Evolutionary conservation across 2,329 filamentous ascomycete species (phyloP).

Genomic region (Verticillium dahliae): DNA sequence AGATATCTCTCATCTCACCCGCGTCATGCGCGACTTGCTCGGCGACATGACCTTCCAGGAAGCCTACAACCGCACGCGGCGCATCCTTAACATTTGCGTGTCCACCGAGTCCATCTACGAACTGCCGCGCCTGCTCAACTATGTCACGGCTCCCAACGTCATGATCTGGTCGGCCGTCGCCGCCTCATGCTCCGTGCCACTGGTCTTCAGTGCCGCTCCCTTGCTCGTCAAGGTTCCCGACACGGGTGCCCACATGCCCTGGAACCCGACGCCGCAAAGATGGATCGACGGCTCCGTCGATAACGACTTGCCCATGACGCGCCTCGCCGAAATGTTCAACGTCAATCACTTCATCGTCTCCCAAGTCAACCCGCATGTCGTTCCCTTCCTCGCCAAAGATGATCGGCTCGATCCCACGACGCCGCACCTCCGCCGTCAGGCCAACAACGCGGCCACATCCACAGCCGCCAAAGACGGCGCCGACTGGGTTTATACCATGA

Average conservation of each 20-base stretch:
- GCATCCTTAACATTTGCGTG: conserved; percentile 90
- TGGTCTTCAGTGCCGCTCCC: conserved; percentile 74
- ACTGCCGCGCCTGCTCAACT: conserved; percentile 80
- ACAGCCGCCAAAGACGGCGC: conserved; percentile 33
- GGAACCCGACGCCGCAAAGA: conserved; percentile 77
- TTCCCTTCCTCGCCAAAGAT: conserved; percentile 76
- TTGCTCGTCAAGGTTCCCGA: conserved; percentile 78
- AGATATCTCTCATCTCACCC: conserved; percentile 73
- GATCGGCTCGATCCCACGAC: conserved; percentile 42
- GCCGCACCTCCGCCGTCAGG: conserved; percentile 16
- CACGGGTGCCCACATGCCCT: conserved; percentile 70
- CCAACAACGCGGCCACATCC: conserved; percentile 18
- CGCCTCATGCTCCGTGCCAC: conserved; percentile 88
- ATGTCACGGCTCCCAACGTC: conserved; percentile 88
- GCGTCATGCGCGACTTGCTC: conserved; percentile 74
- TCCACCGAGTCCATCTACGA: conserved; percentile 85
- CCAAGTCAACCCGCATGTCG: conserved; percentile 91
- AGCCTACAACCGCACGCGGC: conserved; percentile 87
- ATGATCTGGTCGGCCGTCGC: conserved; percentile 95
- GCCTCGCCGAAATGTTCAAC: conserved; percentile 91
- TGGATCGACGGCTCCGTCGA: conserved; percentile 96
- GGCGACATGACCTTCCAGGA: conserved; percentile 94
- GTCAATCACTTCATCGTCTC: conserved; percentile 98
- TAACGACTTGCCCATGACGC: conserved; percentile 86
- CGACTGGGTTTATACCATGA: conserved; percentile 60